Base-by-base conservation (phyloP, 2,329 filamentous ascomycete species). In the Thermoascus crustaceus region DNA sequence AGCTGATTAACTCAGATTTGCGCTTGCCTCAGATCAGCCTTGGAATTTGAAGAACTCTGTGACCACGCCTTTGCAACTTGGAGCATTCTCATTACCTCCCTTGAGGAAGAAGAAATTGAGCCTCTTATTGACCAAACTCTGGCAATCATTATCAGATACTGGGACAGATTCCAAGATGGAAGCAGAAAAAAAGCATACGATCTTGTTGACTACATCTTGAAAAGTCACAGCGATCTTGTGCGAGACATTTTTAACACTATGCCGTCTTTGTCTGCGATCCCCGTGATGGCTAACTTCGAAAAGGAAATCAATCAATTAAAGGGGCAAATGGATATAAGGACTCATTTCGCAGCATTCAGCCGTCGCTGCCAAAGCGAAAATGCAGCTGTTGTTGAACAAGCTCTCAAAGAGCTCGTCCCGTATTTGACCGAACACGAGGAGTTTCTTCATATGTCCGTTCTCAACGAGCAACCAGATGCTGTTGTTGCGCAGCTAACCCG, bases 111-210 rank as follows among this genome's bases (percentile, higher is more conserved):
- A 16, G 88, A 95, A 51, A 71, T 94, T 4, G 80, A 82, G 45
- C 71, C 77, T 17, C 72, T 95, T 23, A 67, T 96, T 6, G 87
- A 94, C 54, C 87, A 89, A 39, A 94, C 88, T 0, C 86, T 96
- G 46, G 87, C 88, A 35, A 76, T 94, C 25, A 78, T 96, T 32
- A 79, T 82, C 16, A 79, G 82, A 46, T 81, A 91, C 51, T 98
- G 91, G 91, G 45, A 55, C 4, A 60, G 50, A 2, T 79, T 96
- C 37, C 76, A 79, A 14, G 64, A 71, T 3, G 56, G 67, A 3
- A 80, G 80, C 2, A 76, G 75, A 42, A 52, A 70, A 3, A 68
- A 70, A 36, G 81, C 80, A 3, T 69, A 76, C 40, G 64, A 72
- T 10, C 69, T 87, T 44, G 68, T 96, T 16, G 63, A 69, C 7